Conservation (phyloP, 2,329 filamentous ascomycete genomes). For the Ceratocystis ficicola region DNA sequence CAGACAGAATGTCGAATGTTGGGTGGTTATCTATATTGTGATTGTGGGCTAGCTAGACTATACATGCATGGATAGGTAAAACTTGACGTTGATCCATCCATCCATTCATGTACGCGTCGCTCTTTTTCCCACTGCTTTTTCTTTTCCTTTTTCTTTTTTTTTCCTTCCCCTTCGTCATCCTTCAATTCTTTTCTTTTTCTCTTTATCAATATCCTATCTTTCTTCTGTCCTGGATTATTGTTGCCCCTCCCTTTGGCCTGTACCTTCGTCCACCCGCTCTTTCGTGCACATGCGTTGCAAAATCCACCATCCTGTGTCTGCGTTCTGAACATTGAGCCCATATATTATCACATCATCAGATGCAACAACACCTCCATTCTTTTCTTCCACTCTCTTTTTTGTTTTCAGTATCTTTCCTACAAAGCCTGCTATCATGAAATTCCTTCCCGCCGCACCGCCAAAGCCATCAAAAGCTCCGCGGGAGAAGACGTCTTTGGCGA, state of each 20-base stretch:
- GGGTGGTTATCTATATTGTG: too few species aligned
- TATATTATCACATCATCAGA: not conserved
- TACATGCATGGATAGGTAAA: not conserved
- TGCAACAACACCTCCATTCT: slow-evolving; percentile 27
- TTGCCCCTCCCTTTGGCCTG: too few species aligned
- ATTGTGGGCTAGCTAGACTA: too few species aligned
- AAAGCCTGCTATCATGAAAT: slow-evolving; percentile 23
- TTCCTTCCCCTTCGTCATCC: not conserved
- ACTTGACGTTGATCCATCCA: not conserved
- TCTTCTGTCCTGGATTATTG: slow-evolving; percentile 40
- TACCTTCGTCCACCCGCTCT: not conserved
- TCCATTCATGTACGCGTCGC: not conserved
- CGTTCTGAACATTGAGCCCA: not conserved
- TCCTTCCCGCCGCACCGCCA: slow-evolving; percentile 14
- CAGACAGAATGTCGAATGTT: too few species aligned
- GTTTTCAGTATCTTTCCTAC: not conserved
- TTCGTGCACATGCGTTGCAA: not conserved
- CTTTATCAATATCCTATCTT: slow-evolving; percentile 27
- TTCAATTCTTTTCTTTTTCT: not conserved
- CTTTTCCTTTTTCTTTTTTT: not conserved
- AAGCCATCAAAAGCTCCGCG: slow-evolving; percentile 23
- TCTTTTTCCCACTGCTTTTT: not conserved
- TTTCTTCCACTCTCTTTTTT: slow-evolving; percentile 35
- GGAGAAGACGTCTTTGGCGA: slow-evolving; percentile 22
- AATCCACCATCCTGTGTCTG: not conserved